Percentiles rank a stretch among this genome's conserved stretches.
These are phyloP conservation scores for Sclerotiophoma versabilis DNA, from an alignment of 2,329 filamentous ascomycete species.

Conservation along the genomic window DNA sequence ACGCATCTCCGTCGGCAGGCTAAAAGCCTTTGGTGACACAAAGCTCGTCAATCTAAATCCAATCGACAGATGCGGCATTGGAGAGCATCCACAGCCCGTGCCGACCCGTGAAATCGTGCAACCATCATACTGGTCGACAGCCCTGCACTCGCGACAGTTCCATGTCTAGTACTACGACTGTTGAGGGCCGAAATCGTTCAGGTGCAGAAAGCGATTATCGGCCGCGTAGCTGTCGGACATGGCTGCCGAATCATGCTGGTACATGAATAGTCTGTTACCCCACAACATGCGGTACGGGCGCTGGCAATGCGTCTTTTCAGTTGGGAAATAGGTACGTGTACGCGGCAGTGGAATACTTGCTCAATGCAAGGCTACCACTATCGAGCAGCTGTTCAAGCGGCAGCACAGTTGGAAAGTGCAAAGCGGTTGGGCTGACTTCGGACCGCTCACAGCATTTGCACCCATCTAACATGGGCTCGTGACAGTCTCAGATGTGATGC, in stretches of 20 bases:
- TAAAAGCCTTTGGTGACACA: slow-evolving; percentile 33
- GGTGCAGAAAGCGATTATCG: slow-evolving; percentile 28
- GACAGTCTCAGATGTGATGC: slow-evolving; percentile 32
- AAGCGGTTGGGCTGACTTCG: slow-evolving; percentile 17
- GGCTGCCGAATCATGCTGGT: slow-evolving; percentile 5
- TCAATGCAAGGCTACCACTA: slow-evolving; percentile 26
- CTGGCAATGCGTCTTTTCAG: slow-evolving; percentile 10
- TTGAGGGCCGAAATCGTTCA: slow-evolving; percentile 20
- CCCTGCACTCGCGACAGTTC: slow-evolving; percentile 8
- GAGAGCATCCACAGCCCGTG: slow-evolving; percentile 34
- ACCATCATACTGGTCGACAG: slow-evolving; percentile 16
- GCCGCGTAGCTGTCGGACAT: slow-evolving; percentile 25
- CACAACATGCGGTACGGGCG: slow-evolving; percentile 34
- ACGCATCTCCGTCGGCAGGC: slow-evolving; percentile 28
- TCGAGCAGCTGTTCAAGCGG: background rate
- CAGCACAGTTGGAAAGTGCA: background rate
- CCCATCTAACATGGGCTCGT: slow-evolving; percentile 33
- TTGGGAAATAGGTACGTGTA: background rate
- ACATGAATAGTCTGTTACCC: slow-evolving; percentile 23
- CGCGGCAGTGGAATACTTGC: slow-evolving; percentile 2
- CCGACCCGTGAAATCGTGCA: slow-evolving; percentile 44
- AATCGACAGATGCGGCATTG: slow-evolving; percentile 34
- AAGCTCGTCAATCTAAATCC: slow-evolving; percentile 45
- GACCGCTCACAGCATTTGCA: slow-evolving; percentile 30
- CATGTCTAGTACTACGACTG: slow-evolving; percentile 13